These are phyloP conservation scores for Cladosporium sphaerospermum DNA, from an alignment of 2,329 filamentous ascomycete genomes.

Conservation along the genomic window DNA sequence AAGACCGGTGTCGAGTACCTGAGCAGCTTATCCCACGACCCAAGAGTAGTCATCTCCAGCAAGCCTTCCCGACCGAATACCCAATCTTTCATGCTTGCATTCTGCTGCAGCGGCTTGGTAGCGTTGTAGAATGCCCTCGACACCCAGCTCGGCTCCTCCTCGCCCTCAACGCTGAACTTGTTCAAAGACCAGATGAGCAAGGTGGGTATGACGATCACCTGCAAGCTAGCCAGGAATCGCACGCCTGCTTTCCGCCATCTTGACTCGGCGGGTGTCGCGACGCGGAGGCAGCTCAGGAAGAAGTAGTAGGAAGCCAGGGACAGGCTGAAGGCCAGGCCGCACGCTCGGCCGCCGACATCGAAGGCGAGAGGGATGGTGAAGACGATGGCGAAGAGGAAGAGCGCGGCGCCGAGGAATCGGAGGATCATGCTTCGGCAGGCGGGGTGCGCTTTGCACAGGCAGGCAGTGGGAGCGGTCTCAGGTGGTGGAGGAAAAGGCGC, in stretches of 20 bases:
- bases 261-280: slow-evolving; percentile 73
- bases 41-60: slow-evolving; percentile 71
- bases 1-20: slow-evolving; percentile 90
- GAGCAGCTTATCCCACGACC: slow-evolving; percentile 81
- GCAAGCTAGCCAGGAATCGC: slow-evolving; percentile 63
- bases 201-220: slow-evolving; percentile 80
- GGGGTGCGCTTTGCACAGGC: background rate
- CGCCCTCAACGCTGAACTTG: slow-evolving; percentile 89
- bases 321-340: slow-evolving; percentile 88
- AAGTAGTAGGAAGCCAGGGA: slow-evolving; percentile 87
- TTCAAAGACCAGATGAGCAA: slow-evolving; percentile 93
- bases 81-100: slow-evolving; percentile 71
- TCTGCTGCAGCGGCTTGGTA: slow-evolving; percentile 34
- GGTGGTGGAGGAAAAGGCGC: slow-evolving; percentile 2
- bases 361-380: slow-evolving; percentile 95
- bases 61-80: slow-evolving; percentile 81
- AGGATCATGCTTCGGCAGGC: slow-evolving; percentile 33
- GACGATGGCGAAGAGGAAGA: slow-evolving; percentile 84
- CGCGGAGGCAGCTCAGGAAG: slow-evolving; percentile 71
- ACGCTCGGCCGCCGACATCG: slow-evolving; percentile 92
- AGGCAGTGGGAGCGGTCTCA: background rate
- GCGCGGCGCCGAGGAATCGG: slow-evolving; percentile 44
- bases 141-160: slow-evolving; percentile 65
- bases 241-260: slow-evolving; percentile 67
- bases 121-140: slow-evolving; percentile 49